Evolutionary conservation across 208 protist genomes (phyloP), one percentile per base, ranked within the genome.

Genomic region (Acanthamoeba lenticulata): DNA sequence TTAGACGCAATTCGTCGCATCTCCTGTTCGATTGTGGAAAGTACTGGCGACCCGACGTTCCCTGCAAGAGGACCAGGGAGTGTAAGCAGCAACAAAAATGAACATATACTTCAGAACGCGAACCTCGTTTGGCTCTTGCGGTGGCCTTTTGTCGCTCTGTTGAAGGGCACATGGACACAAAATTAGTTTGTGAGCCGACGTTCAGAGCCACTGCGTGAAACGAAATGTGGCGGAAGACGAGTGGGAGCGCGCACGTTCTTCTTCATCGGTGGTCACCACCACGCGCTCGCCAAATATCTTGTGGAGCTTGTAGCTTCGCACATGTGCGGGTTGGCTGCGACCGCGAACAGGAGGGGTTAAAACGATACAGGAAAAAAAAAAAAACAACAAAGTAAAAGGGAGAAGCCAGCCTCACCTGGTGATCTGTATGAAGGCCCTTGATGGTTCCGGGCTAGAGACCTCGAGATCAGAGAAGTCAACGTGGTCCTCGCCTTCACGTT

Each of bases 281-380:
- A 83, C 72, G 49, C 72, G 72, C 29, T 83, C 72, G 4, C 72
- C 72, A 29, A 83, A 83, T n/a, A 83, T 83, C 72, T 83, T 83
- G 72, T 52, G 42, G 1, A 83, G 72, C 38, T 83, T 83, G 40
- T 83, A 38, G 7, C 6, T 34, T 83, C 72, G 72, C 34, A 83
- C 72, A 38, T 83, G 72, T 49, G 72, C 72, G 1, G 72, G 72
- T 83, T 83, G 72, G 17, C 72, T 83, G 72, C 21, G 29, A 32
- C 6, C 62, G 38, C n/a, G n/a, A n/a, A n/a, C n/a, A n/a, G n/a
- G 11, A 52, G 45, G 45, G 52, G 52, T 60, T 38, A 40, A 9
- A 38, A 3, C 49, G 19, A 24, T 57, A 57, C 9, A 57, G 49
- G 49, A 57, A 19, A 19, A 57, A 19, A 57, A 19, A 57, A 57